Evolutionary conservation across 2,329 filamentous ascomycete species (phyloP).

Genomic region (Fusarium circinatum): DNA sequence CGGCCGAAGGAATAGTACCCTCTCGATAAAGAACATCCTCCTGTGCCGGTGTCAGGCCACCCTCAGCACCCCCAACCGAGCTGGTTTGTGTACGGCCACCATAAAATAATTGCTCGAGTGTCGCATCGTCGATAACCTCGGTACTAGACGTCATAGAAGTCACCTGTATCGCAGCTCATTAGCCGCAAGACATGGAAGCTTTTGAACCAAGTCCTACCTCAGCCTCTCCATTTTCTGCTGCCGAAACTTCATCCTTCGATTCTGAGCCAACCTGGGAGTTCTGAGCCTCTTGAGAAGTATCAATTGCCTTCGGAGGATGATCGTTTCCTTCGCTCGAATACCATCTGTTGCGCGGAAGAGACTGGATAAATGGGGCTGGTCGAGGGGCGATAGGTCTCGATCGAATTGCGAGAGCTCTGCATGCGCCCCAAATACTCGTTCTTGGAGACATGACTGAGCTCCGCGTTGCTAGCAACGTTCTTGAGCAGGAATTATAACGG

Average conservation of each 20-base stretch:
- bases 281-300: conserved; percentile 22
- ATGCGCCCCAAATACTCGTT: conserved; percentile 49
- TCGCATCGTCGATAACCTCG: conserved; percentile 49
- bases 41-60: conserved; percentile 55
- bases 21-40: conserved; percentile 56
- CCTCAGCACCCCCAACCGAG: conserved; percentile 46
- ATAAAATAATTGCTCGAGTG: conserved; percentile 51
- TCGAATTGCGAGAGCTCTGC: conserved; percentile 48
- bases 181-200: conserved; percentile 21
- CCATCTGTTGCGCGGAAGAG: conserved; percentile 38
- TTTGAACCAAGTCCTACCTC: conserved; percentile 40
- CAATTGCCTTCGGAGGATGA: conserved; percentile 39
- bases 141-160: conserved; percentile 17
- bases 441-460: conserved; percentile 49
- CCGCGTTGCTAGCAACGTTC: conserved; percentile 43
- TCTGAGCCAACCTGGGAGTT: conserved; percentile 8
- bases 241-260: not conserved
- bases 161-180: conserved; percentile 29
- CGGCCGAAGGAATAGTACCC: conserved; percentile 53
- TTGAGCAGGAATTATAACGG: conserved; percentile 36
- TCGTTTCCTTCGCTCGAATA: conserved; percentile 50
- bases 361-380: conserved; percentile 35
- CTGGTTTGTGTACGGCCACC: conserved; percentile 48
- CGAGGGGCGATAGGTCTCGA: conserved; percentile 43
- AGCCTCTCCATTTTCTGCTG: conserved; percentile 11